Evolutionary conservation across 805 yeast genomes (phyloP).

Genomic region (Wickerhamomyces chambardii): DNA sequence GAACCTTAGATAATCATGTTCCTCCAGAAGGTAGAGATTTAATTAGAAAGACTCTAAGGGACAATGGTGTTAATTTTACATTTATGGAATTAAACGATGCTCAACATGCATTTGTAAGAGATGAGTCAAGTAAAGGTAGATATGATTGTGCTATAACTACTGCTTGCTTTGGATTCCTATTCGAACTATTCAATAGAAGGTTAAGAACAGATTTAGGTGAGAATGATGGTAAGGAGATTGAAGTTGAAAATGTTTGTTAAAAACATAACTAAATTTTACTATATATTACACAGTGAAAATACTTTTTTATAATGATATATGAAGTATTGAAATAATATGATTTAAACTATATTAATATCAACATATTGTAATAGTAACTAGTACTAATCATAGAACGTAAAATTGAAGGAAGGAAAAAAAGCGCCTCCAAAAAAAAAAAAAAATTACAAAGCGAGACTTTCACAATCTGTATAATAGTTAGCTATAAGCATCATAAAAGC

Average conservation of each 20-base stretch:
- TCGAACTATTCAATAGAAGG: conserved; percentile 62
- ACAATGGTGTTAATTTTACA: conserved; percentile 52
- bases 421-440: too few species aligned
- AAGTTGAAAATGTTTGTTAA: conserved; percentile 59
- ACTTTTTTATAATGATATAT: too few species aligned
- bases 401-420: too few species aligned
- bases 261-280: conserved; percentile 51
- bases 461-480: too few species aligned
- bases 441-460: too few species aligned
- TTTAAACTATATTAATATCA: too few species aligned
- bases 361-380: too few species aligned
- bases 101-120: conserved; percentile 78
- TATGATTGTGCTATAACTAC: conserved; percentile 72
- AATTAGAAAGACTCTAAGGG: conserved; percentile 52
- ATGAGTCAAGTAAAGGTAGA: conserved; percentile 72
- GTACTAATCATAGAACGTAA: too few species aligned
- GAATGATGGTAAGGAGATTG: conserved; percentile 38
- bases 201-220: conserved; percentile 62
- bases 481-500: too few species aligned
- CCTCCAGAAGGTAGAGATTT: conserved; percentile 71
- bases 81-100: conserved; percentile 73
- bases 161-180: conserved; percentile 56
- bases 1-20: conserved; percentile 73
- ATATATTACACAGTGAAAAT: too few species aligned
- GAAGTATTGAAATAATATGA: too few species aligned